A percentile compares a stretch with the other conserved stretches of the same genome.
Evolutionary conservation across 768 basidiomycete genomes (phyloP).

Genomic region (Xanthoconium purpureum): DNA sequence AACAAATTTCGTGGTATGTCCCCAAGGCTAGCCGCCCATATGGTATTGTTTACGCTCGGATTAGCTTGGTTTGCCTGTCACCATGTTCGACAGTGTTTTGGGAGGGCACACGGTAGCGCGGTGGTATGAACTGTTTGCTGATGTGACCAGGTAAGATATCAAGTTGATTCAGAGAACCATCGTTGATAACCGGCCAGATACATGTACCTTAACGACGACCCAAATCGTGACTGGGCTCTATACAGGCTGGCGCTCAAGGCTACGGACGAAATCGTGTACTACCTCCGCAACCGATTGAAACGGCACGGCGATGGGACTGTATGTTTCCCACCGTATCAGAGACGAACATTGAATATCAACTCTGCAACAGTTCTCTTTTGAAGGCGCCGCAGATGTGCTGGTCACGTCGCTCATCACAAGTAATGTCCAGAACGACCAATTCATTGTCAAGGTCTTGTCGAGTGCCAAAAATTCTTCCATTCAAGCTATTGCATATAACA

Average conservation of each 20-base stretch:
- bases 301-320: slow-evolving; percentile 20
- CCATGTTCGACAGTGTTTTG: slow-evolving; percentile 33
- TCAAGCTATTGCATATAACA: slow-evolving; percentile 42
- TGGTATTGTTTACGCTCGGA: neutral
- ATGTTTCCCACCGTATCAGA: slow-evolving; percentile 1
- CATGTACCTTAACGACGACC: slow-evolving; percentile 34
- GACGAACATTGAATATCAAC: neutral
- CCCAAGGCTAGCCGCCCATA: neutral
- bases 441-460: slow-evolving; percentile 19
- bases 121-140: slow-evolving; percentile 51
- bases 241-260: slow-evolving; percentile 27
- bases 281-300: slow-evolving; percentile 24
- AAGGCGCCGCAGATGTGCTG: slow-evolving; percentile 19
- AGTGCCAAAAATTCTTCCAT: slow-evolving; percentile 5
- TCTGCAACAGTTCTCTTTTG: slow-evolving; percentile 16
- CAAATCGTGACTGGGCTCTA: slow-evolving; percentile 32
- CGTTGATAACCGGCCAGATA: slow-evolving; percentile 30
- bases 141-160: slow-evolving; percentile 34
- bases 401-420: slow-evolving; percentile 18
- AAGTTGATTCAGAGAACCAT: neutral
- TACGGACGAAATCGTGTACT: slow-evolving; percentile 23
- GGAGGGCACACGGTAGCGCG: slow-evolving; percentile 40
- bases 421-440: slow-evolving; percentile 22
- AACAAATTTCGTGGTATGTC: slow-evolving; percentile 51
- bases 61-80: slow-evolving; percentile 32